Base-by-base conservation (phyloP, 1,139 yeast genomes). In the Meyerozyma smithsonii region DNA sequence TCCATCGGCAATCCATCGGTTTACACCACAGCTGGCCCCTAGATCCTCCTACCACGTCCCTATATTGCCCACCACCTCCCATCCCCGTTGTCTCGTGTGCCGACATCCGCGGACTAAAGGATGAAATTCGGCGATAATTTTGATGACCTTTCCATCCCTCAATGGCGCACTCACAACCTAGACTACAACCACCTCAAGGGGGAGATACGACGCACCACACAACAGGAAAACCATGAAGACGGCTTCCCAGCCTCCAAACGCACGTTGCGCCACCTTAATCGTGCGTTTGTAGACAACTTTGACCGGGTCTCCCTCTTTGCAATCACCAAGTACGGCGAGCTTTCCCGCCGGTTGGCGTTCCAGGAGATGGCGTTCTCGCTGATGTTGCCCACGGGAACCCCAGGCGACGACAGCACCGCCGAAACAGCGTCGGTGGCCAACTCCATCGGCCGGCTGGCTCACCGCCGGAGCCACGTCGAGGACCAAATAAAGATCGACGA, bases 81-180 rank as follows among this genome's bases (percentile, higher is more conserved):
- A 23, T 23, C 25, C 12, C 10, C 12, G 11, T 12, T 23, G 10
- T 11, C n/a, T 26, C 30, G 30, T 26, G 34, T 20, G 20, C 33
- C 32, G 33, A 24, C 3, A 26, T 14, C 25, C 12, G 2, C n/a
- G n/a, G 25, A 12, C n/a, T 3, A 5, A 4, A 20, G 34, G 20
- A 89, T 89, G 97, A 90, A 88, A 64, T 89, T 88, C 62, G 96
- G 96, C 41, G 71, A 77, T 33, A 89, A 84, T 57, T 71, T 90
- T 28, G 68, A 76, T 39, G 79, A 77, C 47, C 72, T 88, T 50
- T 84, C 96, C 8, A 84, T 87, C 30, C 90, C 94, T 2, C 94
- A 87, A 63, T 90, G 97, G 97, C 77, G 77, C 53, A 76, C 79
- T 47, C 83, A 86, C 61, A 87, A 89, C 59, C 70, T 90, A 34